phyloP scores from a whole-genome alignment of 1,284 basidiomycete species.

The Puccinia triticina region DNA sequence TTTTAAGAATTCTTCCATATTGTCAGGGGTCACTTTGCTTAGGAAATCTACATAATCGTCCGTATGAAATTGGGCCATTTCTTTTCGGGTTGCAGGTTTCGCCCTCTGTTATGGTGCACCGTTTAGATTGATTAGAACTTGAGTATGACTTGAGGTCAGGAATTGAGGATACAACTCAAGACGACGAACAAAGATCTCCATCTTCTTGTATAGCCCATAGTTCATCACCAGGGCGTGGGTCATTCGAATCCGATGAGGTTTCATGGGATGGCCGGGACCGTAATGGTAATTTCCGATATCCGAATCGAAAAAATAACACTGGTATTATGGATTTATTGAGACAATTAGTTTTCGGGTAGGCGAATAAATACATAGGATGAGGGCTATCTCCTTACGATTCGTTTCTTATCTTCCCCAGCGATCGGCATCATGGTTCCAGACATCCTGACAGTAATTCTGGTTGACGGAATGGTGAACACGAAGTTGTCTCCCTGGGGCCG shows the following conservation, averaged over 20 bases:
- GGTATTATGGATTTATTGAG: not conserved
- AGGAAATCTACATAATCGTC: slow-evolving; percentile 93
- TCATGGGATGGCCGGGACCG: slow-evolving; percentile 81
- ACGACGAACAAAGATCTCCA: slow-evolving; percentile 61
- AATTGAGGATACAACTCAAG: slow-evolving; percentile 20
- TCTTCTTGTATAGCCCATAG: slow-evolving; percentile 70
- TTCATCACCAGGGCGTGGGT: slow-evolving; percentile 99
- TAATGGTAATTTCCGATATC: slow-evolving; percentile 99
- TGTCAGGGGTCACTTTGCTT: slow-evolving; percentile 78
- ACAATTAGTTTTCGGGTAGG: not conserved
- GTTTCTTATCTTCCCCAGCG: slow-evolving; percentile 37
- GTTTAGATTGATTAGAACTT: slow-evolving; percentile 59
- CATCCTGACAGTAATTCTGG: slow-evolving; percentile 7
- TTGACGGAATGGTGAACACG: not conserved
- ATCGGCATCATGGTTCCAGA: slow-evolving; percentile 45
- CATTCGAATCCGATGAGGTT: slow-evolving; percentile 97
- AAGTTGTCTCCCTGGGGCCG: not conserved
- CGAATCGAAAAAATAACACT: slow-evolving; percentile 71
- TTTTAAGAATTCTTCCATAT: slow-evolving; percentile 82
- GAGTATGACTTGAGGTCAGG: slow-evolving; percentile 62
- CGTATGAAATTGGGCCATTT: slow-evolving; percentile 93
- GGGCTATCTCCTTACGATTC: slow-evolving; percentile 35
- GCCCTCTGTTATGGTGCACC: slow-evolving; percentile 70
- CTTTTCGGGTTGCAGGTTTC: slow-evolving; percentile 97
- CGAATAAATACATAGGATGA: not conserved